Percentiles rank a stretch among this genome's conserved stretches.
phyloP scores from a whole-genome alignment of 2,329 filamentous ascomycete species.

The Calonectria hawksworthii region DNA sequence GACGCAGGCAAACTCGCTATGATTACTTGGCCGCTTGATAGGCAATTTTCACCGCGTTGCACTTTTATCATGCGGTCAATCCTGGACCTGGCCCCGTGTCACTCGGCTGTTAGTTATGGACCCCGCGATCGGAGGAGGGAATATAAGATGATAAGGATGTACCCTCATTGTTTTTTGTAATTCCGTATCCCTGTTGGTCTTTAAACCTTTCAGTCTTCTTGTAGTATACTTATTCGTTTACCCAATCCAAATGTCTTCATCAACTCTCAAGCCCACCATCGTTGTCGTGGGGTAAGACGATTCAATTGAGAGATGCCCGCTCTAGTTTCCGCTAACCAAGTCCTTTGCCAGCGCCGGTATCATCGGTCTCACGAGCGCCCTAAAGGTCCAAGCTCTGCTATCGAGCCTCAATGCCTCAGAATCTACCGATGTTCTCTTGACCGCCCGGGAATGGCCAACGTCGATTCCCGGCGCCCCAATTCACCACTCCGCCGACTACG shows the following conservation, averaged over 20 bases:
- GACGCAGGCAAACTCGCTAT: background rate
- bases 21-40: background rate
- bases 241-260: conserved; percentile 22
- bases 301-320: background rate
- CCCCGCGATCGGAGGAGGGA: background rate
- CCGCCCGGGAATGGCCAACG: conserved; percentile 53
- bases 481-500: conserved; percentile 58
- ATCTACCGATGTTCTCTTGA: conserved; percentile 41
- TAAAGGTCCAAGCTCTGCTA: conserved; percentile 56
- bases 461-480: conserved; percentile 49
- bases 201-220: background rate
- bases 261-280: conserved; percentile 35
- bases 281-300: conserved; percentile 46
- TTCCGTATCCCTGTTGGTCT: background rate
- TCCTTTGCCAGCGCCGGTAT: conserved; percentile 62
- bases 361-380: conserved; percentile 64
- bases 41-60: background rate
- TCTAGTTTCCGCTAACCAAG: background rate
- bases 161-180: background rate
- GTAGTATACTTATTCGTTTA: background rate
- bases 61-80: background rate
- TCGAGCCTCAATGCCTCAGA: background rate
- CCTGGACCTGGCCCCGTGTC: background rate
- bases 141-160: background rate
- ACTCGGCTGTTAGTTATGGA: background rate